Conservation (phyloP, 2,329 filamentous ascomycete species). For the Ophiocordyceps camponoti-saundersi region DNA sequence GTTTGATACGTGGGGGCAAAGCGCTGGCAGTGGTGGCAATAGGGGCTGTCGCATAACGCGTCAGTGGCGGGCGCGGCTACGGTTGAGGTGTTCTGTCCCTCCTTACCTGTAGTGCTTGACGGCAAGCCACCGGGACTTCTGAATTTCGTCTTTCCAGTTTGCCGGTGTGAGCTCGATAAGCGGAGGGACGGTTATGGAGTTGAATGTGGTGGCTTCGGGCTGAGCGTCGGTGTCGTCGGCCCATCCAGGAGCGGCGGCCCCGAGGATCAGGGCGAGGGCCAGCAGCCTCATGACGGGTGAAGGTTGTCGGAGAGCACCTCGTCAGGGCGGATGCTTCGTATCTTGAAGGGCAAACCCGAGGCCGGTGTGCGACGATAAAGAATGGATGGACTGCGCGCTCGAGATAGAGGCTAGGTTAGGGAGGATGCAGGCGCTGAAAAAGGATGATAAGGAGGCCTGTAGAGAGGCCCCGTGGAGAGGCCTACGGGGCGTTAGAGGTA, state of each 20-base stretch:
- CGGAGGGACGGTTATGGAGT: slow-evolving; percentile 48
- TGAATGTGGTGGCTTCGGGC: slow-evolving; percentile 40
- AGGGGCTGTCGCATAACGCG: slow-evolving; percentile 26
- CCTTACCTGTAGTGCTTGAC: slow-evolving; percentile 52
- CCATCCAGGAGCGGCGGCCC: slow-evolving; percentile 15
- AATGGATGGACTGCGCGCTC: no score
- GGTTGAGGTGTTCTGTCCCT: not conserved
- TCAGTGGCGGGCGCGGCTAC: slow-evolving; percentile 5
- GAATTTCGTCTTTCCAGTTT: slow-evolving; percentile 39
- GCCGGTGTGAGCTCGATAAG: slow-evolving; percentile 41
- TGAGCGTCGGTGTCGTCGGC: slow-evolving; percentile 16
- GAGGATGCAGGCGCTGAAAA: no score
- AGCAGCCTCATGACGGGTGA: slow-evolving; percentile 14
- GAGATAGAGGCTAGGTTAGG: no score
- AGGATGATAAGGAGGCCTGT: no score
- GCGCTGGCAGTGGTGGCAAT: slow-evolving; percentile 55
- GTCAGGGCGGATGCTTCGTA: not conserved
- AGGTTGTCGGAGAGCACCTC: not conserved
- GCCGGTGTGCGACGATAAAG: no score
- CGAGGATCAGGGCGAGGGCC: slow-evolving; percentile 28
- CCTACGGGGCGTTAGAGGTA: not conserved
- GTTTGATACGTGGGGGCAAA: slow-evolving; percentile 83
- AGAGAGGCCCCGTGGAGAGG: no score
- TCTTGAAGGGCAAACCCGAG: no score
- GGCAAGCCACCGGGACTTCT: slow-evolving; percentile 33